phyloP scores from a whole-genome alignment of 2,329 filamentous ascomycete genomes.

The Clathrospora elynae region DNA sequence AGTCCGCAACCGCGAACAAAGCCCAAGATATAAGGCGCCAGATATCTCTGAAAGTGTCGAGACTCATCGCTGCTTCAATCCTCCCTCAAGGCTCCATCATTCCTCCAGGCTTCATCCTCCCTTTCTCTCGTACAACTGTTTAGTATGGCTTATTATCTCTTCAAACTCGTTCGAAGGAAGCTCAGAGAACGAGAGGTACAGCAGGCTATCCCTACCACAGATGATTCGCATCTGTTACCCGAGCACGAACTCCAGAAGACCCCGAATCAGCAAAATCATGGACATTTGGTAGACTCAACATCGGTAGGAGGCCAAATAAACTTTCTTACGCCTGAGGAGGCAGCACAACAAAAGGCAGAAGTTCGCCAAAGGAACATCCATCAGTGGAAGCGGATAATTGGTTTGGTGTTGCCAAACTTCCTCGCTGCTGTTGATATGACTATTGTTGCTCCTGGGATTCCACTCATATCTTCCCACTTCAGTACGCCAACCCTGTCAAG shows the following conservation, averaged over 20 bases:
- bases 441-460: constrained; percentile 65
- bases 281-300: neutral
- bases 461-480: constrained; percentile 69
- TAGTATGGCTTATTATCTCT: constrained; percentile 35
- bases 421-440: constrained; percentile 68
- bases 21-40: constrained; percentile 14
- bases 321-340: constrained; percentile 19
- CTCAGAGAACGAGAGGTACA: constrained; percentile 27
- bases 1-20: constrained; percentile 2
- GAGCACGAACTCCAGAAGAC: constrained; percentile 11
- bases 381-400: constrained; percentile 64
- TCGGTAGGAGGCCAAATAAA: constrained; percentile 9
- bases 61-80: neutral
- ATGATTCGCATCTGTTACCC: constrained; percentile 32
- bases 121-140: neutral
- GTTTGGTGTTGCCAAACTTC: constrained; percentile 65
- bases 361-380: constrained; percentile 48
- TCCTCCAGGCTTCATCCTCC: too few relatives aligned
- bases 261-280: neutral
- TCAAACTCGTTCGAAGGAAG: constrained; percentile 34
- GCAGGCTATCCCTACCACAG: constrained; percentile 27
- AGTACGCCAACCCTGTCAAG: constrained; percentile 47
- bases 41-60: neutral
- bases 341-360: constrained; percentile 18
- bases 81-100: too few relatives aligned